Percentiles rank a stretch among this genome's conserved stretches.
phyloP scores from a whole-genome alignment of 176 grass and related monocot species.

The Cocos nucifera region DNA sequence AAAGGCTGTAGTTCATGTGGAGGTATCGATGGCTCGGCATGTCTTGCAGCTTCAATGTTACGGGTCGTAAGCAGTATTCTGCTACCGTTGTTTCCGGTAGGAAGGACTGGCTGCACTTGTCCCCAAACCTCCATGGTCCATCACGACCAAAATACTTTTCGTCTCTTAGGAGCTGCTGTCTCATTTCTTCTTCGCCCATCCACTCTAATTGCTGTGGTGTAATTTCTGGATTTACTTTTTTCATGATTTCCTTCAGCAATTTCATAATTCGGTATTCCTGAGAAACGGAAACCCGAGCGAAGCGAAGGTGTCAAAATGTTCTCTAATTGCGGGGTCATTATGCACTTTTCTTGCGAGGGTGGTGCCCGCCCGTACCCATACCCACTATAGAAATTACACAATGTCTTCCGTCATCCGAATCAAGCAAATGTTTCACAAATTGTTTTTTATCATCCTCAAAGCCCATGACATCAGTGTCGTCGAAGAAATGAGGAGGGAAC shows the following conservation, averaged over 20 bases:
- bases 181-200: neutral
- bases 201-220: neutral
- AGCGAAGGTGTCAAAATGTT: neutral
- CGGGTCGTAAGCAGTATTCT: constrained; percentile 12
- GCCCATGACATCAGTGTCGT: constrained; percentile 13
- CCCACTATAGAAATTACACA: constrained; percentile 16
- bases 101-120: neutral
- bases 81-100: neutral
- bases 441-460: constrained; percentile 10
- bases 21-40: neutral
- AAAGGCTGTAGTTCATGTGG: constrained; percentile 10
- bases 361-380: constrained; percentile 1
- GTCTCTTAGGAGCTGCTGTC: neutral
- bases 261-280: neutral
- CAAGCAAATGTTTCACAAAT: constrained; percentile 2
- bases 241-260: neutral
- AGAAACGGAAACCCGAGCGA: constrained; percentile 1
- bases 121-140: no score
- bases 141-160: no score
- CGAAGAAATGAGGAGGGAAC: neutral
- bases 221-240: neutral
- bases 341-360: neutral
- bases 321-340: neutral
- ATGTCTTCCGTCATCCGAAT: neutral
- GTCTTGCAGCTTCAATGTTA: constrained; percentile 1